A percentile compares a stretch with the other conserved stretches of the same genome.
Conservation (phyloP, 345 rosid species). For the Eucalyptus fibrosa region DNA sequence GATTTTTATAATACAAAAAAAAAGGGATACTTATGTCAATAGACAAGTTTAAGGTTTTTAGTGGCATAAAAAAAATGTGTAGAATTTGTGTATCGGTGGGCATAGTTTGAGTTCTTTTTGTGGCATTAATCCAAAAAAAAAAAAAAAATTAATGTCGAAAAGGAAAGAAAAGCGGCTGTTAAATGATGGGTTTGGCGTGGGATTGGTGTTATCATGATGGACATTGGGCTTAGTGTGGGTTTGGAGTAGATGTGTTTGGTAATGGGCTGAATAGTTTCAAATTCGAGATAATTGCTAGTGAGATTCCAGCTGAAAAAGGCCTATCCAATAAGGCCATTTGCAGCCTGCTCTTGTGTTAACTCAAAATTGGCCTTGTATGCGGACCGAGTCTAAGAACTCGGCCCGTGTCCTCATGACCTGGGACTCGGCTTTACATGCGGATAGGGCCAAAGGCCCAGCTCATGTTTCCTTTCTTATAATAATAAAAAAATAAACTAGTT, state of each 20-base stretch:
- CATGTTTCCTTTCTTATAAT: neutral
- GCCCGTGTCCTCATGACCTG: neutral
- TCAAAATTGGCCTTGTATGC: neutral
- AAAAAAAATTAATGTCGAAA: too few species aligned
- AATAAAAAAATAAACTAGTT: fast-evolving
- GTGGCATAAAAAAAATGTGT: fast-evolving
- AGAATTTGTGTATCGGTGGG: fast-evolving
- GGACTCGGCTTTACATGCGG: fast-evolving
- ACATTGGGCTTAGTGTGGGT: neutral
- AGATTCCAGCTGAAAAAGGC: neutral
- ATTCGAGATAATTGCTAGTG: neutral
- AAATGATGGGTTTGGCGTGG: neutral
- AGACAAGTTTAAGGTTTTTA: too few species aligned
- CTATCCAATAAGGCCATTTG: neutral
- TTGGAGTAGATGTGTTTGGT: too few species aligned
- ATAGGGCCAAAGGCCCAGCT: neutral
- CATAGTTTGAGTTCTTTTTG: too few species aligned
- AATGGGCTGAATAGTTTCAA: too few species aligned
- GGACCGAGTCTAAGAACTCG: neutral
- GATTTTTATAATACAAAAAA: too few species aligned
- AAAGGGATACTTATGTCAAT: too few species aligned
- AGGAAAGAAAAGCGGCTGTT: neutral
- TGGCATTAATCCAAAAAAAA: too few species aligned
- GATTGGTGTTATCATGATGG: neutral
- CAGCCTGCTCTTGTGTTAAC: neutral